Conservation (phyloP, 2,329 filamentous ascomycete species). For the Nemania sp. region DNA sequence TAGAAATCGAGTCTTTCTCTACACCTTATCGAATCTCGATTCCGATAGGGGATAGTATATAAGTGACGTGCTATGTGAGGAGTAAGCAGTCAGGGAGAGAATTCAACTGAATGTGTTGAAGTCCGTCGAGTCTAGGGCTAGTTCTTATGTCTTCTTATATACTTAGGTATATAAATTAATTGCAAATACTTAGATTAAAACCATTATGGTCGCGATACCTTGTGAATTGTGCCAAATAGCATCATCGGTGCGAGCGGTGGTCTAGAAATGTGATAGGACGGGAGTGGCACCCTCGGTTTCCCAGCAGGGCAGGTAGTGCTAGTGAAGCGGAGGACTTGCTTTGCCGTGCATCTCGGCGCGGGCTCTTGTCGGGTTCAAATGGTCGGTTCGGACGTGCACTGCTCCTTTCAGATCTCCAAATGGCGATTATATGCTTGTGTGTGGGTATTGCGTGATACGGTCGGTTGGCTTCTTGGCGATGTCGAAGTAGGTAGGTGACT, state of each 20-base stretch:
- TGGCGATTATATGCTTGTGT: conserved; percentile 28
- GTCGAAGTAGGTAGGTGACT: conserved; percentile 31
- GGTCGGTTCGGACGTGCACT: conserved; percentile 25
- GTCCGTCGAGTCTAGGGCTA: neutral
- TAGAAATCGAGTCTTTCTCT: conserved; percentile 9
- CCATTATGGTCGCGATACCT: conserved; percentile 9
- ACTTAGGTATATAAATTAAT: conserved; percentile 14
- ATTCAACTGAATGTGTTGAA: neutral
- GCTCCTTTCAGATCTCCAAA: conserved; percentile 16
- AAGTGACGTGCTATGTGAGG: neutral
- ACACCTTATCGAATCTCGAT: neutral
- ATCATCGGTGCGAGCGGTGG: conserved; percentile 27
- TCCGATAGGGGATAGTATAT: neutral
- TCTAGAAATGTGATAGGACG: conserved; percentile 30
- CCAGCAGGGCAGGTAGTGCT: conserved; percentile 39
- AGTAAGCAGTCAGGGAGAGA: neutral
- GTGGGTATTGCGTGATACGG: conserved; percentile 38
- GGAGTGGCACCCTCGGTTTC: conserved; percentile 26
- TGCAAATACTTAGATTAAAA: conserved; percentile 22
- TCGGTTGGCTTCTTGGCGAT: conserved; percentile 30
- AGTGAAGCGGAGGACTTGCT: conserved; percentile 11
- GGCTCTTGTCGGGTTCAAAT: conserved; percentile 26
- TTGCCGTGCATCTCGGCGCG: conserved; percentile 24
- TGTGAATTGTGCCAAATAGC: conserved; percentile 37
- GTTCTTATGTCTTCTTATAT: conserved; percentile 6